Base-by-base conservation (phyloP, 192 early-diverging fungal species). In the Coemansia asiatica region DNA sequence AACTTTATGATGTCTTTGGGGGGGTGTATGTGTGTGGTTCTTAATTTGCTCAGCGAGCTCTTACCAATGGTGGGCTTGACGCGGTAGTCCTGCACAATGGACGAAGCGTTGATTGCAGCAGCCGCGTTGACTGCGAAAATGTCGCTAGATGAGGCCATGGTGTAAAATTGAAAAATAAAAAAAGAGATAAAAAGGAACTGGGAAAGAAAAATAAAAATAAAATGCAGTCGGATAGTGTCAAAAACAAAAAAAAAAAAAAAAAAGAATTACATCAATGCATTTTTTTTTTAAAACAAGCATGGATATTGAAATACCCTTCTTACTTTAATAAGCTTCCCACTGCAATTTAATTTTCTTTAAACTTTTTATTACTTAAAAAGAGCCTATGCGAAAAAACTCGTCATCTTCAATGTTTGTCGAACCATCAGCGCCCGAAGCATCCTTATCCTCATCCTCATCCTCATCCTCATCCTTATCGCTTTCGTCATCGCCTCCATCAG, bases 21-120 rank as follows among this genome's bases (percentile, higher is more conserved):
- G n/a, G n/a, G n/a, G n/a, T n/a, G n/a, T n/a, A n/a, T n/a, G n/a
- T n/a, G n/a, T n/a, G n/a, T n/a, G n/a, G n/a, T 36, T 36, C 25
- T 38, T 22, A 35, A 35, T 23, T 56, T 28, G 6, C 18, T 0
- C 27, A 7, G n/a, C 10, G 53, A 6, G 15, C 31, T 28, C 67
- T 66, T 69, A 76, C 74, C 76, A 61, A 79, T 79, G 12, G 67
- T 79, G 25, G 76, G 76, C 76, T 72, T 79, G 64, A 70, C 71
- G 44, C 71, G 71, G 60, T 79, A 79, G 64, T 79, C 76, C 64
- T 79, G 71, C 0, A 79, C 76, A 19, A 79, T 79, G 25, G 76
- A 79, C 61, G 76, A 79, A 10, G 76, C 76, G 27, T 72, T 67
- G 64, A 79, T 73, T 55, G 76, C 76, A 15, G 76, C 76, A 2